Percentiles rank a stretch among this genome's conserved stretches.
Conservation (phyloP, 305 asterid genomes). For the Fraxinus velutina region DNA sequence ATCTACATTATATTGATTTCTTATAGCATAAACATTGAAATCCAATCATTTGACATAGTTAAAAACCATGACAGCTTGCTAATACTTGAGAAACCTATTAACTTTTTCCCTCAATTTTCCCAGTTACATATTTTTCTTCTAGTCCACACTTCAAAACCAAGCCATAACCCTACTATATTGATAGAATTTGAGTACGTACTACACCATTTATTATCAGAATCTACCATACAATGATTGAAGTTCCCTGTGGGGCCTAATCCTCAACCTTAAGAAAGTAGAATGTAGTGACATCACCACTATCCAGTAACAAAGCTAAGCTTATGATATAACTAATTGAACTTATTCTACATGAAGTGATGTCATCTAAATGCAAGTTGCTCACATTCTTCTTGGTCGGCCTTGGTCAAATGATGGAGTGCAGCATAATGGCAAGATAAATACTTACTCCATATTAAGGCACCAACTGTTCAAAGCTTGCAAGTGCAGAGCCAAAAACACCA, state of each 20-base stretch:
- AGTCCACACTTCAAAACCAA: not conserved
- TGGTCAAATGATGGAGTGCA: not conserved
- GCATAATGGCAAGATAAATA: not conserved
- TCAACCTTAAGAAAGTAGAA: not conserved
- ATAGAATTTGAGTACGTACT: not conserved
- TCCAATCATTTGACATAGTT: not conserved
- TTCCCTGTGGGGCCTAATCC: not conserved
- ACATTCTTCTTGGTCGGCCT: not conserved
- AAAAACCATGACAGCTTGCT: not conserved
- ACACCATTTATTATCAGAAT: not conserved
- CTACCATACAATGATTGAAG: not conserved
- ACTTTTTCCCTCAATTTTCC: not conserved
- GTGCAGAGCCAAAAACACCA: not conserved
- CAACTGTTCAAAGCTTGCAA: not conserved
- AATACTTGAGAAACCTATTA: not conserved
- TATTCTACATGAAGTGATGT: not conserved
- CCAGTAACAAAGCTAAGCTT: not conserved
- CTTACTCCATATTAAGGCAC: not conserved
- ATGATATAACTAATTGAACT: not conserved
- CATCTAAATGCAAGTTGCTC: not conserved
- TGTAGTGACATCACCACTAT: not conserved
- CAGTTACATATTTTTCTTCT: not conserved
- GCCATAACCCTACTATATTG: not conserved
- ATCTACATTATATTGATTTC: not conserved
- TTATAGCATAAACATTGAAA: not conserved